Evolutionary conservation across 495 filamentous ascomycete genomes (phyloP).

Genomic region (Tuber indicum): DNA sequence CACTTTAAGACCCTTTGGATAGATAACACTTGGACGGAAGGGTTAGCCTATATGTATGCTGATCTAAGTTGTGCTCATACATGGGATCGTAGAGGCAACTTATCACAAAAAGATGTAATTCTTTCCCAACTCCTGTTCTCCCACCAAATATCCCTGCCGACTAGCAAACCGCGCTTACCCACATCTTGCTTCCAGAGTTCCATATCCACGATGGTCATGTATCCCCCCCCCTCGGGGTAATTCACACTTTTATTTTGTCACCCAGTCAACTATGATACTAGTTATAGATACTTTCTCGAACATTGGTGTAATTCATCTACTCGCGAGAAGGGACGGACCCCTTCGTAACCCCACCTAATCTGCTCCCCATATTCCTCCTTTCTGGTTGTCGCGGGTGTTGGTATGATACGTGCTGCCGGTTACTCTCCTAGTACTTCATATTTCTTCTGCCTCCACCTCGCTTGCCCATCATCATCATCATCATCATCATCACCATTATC

Average conservation of each 20-base stretch:
- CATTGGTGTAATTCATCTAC: slow-evolving; percentile 25
- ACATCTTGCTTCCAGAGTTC: slow-evolving; percentile 18
- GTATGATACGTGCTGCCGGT: background rate
- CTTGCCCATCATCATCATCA: slow-evolving; percentile 9
- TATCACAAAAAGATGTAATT: slow-evolving; percentile 12
- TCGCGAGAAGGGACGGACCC: slow-evolving; percentile 11
- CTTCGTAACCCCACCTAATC: slow-evolving; percentile 5
- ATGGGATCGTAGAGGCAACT: slow-evolving; percentile 6
- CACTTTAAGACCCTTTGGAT: background rate
- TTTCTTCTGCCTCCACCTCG: slow-evolving; percentile 14
- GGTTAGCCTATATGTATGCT: slow-evolving; percentile 12
- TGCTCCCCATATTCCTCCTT: slow-evolving; percentile 8
- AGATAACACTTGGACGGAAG: slow-evolving; percentile 11
- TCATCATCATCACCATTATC: slow-evolving; percentile 17
- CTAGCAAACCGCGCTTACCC: slow-evolving; percentile 25
- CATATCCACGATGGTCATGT: slow-evolving; percentile 9
- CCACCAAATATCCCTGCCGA: slow-evolving; percentile 22
- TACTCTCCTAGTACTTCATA: background rate
- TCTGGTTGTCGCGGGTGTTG: slow-evolving; percentile 20
- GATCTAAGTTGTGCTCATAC: background rate
- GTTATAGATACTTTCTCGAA: slow-evolving; percentile 19
- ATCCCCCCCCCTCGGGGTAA: slow-evolving; percentile 1
- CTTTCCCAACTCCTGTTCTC: slow-evolving; percentile 21
- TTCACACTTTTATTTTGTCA: slow-evolving; percentile 18
- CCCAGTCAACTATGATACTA: slow-evolving; percentile 22